Percentiles rank a stretch among this genome's conserved stretches.
Evolutionary conservation across 495 filamentous ascomycete species (phyloP).

Genomic region (Lasiosphaeris hirsuta): DNA sequence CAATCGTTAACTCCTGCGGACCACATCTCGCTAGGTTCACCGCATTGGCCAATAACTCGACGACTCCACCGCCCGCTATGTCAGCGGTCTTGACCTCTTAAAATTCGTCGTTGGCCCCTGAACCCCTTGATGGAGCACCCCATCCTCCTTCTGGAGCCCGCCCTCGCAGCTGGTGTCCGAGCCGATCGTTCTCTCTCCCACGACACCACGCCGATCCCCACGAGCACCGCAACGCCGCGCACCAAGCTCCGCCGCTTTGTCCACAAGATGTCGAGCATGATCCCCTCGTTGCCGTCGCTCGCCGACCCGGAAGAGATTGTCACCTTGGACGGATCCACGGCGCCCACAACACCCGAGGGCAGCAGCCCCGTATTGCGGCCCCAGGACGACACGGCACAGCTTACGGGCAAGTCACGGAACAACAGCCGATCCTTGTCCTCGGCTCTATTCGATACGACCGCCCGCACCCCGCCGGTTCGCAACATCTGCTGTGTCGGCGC

Average conservation of each 20-base stretch:
- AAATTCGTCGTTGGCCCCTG: slow-evolving; percentile 12
- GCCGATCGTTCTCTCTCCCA: background rate
- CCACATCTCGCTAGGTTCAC: too few species aligned
- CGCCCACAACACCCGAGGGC: slow-evolving; percentile 53
- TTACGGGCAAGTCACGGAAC: slow-evolving; percentile 9
- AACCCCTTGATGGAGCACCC: background rate
- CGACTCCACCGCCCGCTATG: background rate
- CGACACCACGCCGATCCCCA: background rate
- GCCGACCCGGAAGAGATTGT: slow-evolving; percentile 21
- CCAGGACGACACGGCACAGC: slow-evolving; percentile 23
- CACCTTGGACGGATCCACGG: slow-evolving; percentile 38
- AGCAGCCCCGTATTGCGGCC: slow-evolving; percentile 43
- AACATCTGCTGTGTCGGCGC: slow-evolving; percentile 42
- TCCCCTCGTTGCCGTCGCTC: slow-evolving; percentile 5
- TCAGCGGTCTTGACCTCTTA: slow-evolving; percentile 9
- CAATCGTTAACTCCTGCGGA: too few species aligned
- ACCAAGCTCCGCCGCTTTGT: background rate
- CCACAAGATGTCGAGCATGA: slow-evolving; percentile 8
- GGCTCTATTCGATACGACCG: slow-evolving; percentile 17
- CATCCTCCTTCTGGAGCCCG: background rate
- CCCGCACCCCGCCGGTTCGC: slow-evolving; percentile 33
- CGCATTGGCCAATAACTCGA: background rate
- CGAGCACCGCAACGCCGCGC: background rate
- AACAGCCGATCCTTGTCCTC: slow-evolving; percentile 17
- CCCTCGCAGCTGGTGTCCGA: background rate